A percentile compares a stretch with the other conserved stretches of the same genome.
Conservation (phyloP, 2,329 filamentous ascomycete species). For the Colletotrichum scovillei region DNA sequence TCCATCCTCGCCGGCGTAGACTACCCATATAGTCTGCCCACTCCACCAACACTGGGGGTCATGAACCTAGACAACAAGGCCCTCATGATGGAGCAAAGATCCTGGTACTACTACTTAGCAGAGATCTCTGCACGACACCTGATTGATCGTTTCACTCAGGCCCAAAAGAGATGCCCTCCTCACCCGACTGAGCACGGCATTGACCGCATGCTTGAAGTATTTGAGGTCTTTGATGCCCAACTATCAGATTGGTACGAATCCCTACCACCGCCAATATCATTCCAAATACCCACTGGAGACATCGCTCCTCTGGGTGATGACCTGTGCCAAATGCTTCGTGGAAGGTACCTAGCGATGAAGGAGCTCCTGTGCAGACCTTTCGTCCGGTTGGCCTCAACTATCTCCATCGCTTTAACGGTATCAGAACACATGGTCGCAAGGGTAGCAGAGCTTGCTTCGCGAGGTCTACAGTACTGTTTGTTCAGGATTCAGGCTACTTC, state of each 20-base stretch:
- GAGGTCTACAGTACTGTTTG: conserved; percentile 27
- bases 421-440: conserved; percentile 3
- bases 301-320: conserved; percentile 25
- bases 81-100: conserved; percentile 30
- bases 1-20: conserved; percentile 26
- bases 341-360: conserved; percentile 19
- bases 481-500: conserved; percentile 27
- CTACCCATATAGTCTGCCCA: conserved; percentile 27
- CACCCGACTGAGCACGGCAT: conserved; percentile 26
- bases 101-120: conserved; percentile 35
- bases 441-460: conserved; percentile 18
- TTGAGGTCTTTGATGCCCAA: conserved; percentile 31
- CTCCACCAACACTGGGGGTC: conserved; percentile 12
- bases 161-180: conserved; percentile 4
- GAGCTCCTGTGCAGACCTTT: conserved; percentile 30
- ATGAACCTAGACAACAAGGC: conserved; percentile 21
- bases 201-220: conserved; percentile 33
- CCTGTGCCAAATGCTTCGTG: conserved; percentile 27
- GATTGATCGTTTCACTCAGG: conserved; percentile 21
- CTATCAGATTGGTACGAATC: conserved; percentile 32
- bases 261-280: conserved; percentile 18
- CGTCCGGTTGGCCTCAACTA: conserved; percentile 28
- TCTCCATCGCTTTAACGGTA: conserved; percentile 18
- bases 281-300: conserved; percentile 21
- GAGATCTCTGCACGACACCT: conserved; percentile 31